Conservation (phyloP, 345 rosid species). For the Raphanus sativus region DNA sequence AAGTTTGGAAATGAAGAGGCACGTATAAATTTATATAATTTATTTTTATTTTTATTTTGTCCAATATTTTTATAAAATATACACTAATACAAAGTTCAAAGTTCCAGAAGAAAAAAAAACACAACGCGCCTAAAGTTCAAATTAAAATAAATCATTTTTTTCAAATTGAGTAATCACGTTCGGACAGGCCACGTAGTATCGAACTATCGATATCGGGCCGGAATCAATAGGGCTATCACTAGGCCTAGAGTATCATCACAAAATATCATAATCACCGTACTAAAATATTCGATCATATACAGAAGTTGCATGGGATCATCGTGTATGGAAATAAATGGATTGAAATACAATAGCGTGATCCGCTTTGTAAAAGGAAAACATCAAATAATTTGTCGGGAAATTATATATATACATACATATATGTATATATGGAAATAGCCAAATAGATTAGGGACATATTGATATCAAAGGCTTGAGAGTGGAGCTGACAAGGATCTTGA, state of each 20-base stretch:
- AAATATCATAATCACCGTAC: not conserved
- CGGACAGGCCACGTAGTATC: not conserved
- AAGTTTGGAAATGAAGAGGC: no score
- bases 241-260: constrained; percentile 9
- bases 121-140: no score
- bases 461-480: constrained; percentile 29
- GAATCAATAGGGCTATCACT: not conserved
- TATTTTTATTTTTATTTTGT: no score
- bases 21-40: no score
- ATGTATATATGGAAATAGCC: not conserved
- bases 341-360: constrained; percentile 34
- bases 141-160: no score
- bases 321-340: constrained; percentile 25
- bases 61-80: no score
- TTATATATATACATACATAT: not conserved
- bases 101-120: no score
- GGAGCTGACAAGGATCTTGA: constrained; percentile 39
- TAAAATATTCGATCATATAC: not conserved
- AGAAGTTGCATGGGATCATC: not conserved
- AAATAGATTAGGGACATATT: constrained; percentile 35
- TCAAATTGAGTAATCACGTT: not conserved
- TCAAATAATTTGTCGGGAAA: constrained; percentile 4
- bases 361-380: not conserved
- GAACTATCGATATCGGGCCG: constrained; percentile 3
- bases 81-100: no score